phyloP scores from a whole-genome alignment of 2,329 filamentous ascomycete genomes.

The Parafenestella ontariensis region DNA sequence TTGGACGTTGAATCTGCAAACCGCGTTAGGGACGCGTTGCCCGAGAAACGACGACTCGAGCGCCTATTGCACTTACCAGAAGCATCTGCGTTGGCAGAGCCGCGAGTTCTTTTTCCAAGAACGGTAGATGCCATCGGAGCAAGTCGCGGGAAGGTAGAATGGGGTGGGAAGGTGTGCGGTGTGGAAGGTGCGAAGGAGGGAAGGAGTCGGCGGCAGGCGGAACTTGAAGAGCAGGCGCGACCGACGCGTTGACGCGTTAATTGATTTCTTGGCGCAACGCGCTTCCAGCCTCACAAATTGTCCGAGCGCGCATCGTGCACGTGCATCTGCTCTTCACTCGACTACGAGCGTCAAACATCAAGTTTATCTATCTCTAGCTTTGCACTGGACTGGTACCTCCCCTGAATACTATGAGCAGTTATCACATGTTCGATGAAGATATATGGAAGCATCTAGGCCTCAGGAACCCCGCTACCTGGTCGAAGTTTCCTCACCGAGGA shows the following conservation, averaged over 20 bases:
- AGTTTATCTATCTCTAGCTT: too few relatives aligned
- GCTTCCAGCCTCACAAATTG: constrained; percentile 4
- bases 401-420: too few relatives aligned
- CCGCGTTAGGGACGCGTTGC: constrained; percentile 35
- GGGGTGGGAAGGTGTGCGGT: constrained; percentile 28
- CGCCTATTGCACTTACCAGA: constrained; percentile 32
- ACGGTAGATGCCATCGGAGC: constrained; percentile 42
- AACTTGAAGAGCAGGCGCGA: constrained; percentile 21
- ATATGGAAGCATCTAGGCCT: too few relatives aligned
- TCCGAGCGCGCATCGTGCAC: constrained; percentile 4
- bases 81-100: constrained; percentile 31
- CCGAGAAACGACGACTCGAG: constrained; percentile 10
- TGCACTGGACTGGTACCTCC: too few relatives aligned
- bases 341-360: not conserved
- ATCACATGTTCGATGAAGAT: too few relatives aligned
- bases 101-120: constrained; percentile 50
- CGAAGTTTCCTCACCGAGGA: too few relatives aligned
- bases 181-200: constrained; percentile 27
- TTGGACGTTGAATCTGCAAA: constrained; percentile 30
- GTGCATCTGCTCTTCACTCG: not conserved
- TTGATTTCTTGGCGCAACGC: not conserved
- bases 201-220: constrained; percentile 24
- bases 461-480: too few relatives aligned
- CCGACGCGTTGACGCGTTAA: constrained; percentile 16
- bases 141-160: constrained; percentile 27